These are phyloP conservation scores for Amaranthus cruentus DNA, from an alignment of 148 eudicot species.

Conservation along the genomic window DNA sequence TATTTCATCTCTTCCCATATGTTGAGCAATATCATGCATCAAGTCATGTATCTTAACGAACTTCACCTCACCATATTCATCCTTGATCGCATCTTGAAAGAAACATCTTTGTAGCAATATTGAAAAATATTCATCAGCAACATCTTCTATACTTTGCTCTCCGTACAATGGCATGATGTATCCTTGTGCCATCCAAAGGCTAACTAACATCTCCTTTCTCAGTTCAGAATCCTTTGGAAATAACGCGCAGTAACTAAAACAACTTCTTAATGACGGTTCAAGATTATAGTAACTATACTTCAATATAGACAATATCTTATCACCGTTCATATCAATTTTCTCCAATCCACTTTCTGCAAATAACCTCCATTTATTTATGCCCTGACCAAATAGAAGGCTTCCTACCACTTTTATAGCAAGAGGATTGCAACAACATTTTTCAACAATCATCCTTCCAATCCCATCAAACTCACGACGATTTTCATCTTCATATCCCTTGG, in stretches of 20 bases:
- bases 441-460: not conserved
- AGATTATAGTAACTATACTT: not conserved
- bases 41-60: slow-evolving; percentile 21
- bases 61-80: not conserved
- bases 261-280: not conserved
- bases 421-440: not conserved
- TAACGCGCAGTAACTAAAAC: not conserved
- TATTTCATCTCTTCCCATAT: not conserved
- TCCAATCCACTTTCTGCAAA: not conserved
- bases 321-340: not conserved
- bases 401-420: not conserved
- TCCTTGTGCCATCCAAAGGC: slow-evolving; percentile 5
- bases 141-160: not conserved
- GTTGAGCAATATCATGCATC: not conserved
- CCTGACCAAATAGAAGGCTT: not conserved
- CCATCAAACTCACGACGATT: not conserved
- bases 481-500: not conserved
- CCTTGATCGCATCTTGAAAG: not conserved
- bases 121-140: not conserved
- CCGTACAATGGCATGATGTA: not conserved
- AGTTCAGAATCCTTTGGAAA: not conserved
- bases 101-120: not conserved
- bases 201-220: not conserved
- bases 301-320: not conserved
- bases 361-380: not conserved